Evolutionary conservation across 805 yeast species (phyloP).

Genomic region (Candida piceae): DNA sequence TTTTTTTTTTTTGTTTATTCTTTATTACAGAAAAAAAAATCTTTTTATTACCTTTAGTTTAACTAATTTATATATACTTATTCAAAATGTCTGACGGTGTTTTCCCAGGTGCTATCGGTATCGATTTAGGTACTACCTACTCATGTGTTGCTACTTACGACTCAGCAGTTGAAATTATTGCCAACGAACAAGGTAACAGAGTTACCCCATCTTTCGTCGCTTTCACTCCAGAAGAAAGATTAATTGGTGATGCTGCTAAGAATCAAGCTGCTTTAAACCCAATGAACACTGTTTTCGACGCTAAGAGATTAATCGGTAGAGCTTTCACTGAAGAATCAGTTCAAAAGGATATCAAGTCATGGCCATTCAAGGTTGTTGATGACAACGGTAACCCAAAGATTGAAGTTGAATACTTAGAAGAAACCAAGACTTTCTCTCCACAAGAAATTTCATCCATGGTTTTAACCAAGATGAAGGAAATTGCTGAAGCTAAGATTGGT

Average conservation of each 20-base stretch:
- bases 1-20: no score
- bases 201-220: conserved; percentile 80
- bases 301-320: conserved; percentile 78
- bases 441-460: conserved; percentile 76
- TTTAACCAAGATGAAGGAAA: conserved; percentile 77
- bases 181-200: conserved; percentile 84
- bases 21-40: no score
- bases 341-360: conserved; percentile 86
- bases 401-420: conserved; percentile 66
- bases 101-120: conserved; percentile 99
- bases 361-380: conserved; percentile 75
- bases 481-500: conserved; percentile 74
- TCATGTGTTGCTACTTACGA: conserved; percentile 76
- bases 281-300: conserved; percentile 73
- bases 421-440: conserved; percentile 65
- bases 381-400: conserved; percentile 63
- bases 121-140: conserved; percentile 89
- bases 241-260: conserved; percentile 81
- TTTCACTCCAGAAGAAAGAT: conserved; percentile 72
- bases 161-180: conserved; percentile 72
- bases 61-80: conserved; percentile 4
- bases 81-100: conserved; percentile 91
- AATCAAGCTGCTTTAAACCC: conserved; percentile 81
- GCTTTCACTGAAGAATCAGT: conserved; percentile 72
- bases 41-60: conserved; percentile 1